Evolutionary conservation across 805 yeast species (phyloP), one percentile per base, ranked within the genome.

Genomic region (Peterozyma xylosa): DNA sequence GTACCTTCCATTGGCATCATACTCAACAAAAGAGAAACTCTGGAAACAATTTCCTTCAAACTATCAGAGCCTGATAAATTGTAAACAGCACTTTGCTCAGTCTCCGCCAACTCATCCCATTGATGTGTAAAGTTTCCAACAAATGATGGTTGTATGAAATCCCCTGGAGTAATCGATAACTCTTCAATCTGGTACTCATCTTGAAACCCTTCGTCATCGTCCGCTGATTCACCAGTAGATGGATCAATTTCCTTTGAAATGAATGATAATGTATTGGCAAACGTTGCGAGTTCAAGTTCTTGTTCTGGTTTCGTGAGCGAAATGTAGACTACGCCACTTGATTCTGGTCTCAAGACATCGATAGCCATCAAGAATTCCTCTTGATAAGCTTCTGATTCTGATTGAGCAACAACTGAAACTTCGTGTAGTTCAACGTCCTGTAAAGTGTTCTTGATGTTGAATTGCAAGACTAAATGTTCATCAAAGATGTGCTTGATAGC

Each of bases 171-270:
- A 45, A 91, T 60, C 46, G 76, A 79, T 55, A 89, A 70, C 46
- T 82, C 84, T 63, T 88, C 97, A 51, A 93, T 77, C 60, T 83
- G 93, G 64, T 91, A 93, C 64, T 90, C 96, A 63, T 93, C 98
- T 51, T 84, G 85, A 73, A 82, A 86, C 14, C 96, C 97, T 51
- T 84, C 95, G 38, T 80, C 86, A 43, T 70, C 82, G 40, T 74
- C 79, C 38, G 76, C 82, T 41, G 83, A 74, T 49, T 74, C 77
- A 16, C 81, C 80, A 13, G 89, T 81, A 9, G 76, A 72, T 39
- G 87, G 81, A 53, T 87, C 84, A 51, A 86, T 70, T 60, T 91
- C 98, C 63, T 80, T 84, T 40, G 88, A 74, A 15, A 82, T 78
- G 68, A 83, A 91, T 17, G 81, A 73, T 48, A 91, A 70, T 7